Evolutionary conservation across 2,329 filamentous ascomycete species (phyloP).

Genomic region (Alternaria burnsii): DNA sequence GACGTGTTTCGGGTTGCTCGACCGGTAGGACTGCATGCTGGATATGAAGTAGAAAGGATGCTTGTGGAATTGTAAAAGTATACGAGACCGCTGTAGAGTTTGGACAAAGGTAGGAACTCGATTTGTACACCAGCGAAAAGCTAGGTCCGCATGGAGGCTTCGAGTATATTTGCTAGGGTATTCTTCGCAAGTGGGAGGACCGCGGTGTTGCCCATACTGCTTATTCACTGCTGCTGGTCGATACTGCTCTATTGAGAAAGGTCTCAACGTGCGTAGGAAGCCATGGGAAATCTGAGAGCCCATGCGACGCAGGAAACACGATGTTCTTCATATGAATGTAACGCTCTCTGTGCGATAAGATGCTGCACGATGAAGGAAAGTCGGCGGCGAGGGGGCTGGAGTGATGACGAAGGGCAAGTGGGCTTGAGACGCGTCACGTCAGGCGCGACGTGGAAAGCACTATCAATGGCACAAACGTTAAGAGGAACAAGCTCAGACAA

Average conservation of each 20-base stretch:
- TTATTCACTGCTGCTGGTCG: background rate
- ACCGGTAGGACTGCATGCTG: background rate
- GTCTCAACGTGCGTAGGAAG: too few relatives aligned
- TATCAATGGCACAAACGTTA: background rate
- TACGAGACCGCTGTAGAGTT: background rate
- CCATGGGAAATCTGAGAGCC: too few relatives aligned
- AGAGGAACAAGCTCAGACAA: background rate
- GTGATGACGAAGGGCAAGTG: background rate
- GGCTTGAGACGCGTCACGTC: background rate
- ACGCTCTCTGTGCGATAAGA: background rate
- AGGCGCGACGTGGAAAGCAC: background rate
- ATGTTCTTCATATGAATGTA: background rate
- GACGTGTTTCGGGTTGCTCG: background rate
- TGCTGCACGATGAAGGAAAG: background rate
- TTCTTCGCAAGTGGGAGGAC: background rate
- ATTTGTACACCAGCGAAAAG: too few relatives aligned
- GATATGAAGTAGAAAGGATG: background rate
- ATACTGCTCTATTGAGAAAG: background rate
- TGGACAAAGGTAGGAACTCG: background rate
- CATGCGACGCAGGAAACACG: background rate
- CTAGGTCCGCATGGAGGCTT: background rate
- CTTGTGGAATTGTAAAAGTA: constrained; percentile 14
- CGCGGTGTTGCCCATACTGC: background rate
- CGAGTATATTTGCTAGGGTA: background rate
- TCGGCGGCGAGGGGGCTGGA: background rate